Evolutionary conservation across 129 eudicot genomes (phyloP), one percentile per base, ranked within the genome.

Genomic region (Cynara cardunculus): DNA sequence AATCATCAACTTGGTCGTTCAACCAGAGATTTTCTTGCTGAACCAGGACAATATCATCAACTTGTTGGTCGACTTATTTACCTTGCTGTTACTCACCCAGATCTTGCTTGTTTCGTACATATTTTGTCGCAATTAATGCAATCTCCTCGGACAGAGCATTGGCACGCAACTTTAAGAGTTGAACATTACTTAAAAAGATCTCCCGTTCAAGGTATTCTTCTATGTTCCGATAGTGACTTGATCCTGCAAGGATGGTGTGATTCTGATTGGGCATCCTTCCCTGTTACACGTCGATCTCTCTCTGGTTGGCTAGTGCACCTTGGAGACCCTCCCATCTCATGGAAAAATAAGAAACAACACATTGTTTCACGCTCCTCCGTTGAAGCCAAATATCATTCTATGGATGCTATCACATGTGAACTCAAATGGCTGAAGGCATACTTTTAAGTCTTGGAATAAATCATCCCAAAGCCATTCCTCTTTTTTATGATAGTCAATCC

Each of bases 41-140:
- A 65, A 16, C 75, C 76, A 0, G 72, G 37, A 9, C 18, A 3
- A 1, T 75, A 75, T 24, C 69, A 77, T 2, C 74, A 75, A 0
- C 31, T 81, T 0, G 53, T 81, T 10, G 85, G 85, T 2, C 75
- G 80, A 0, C 85, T 74, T 13, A 12, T 77, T 30, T 30, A 30
- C 34, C 34, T 30, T 3, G 34, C 5, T 30, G 5, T 1, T 64
- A 77, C 10, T 77, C 0, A 7, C 61, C 16, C 22, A 1, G 65
- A 75, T 25, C 62, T 74, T 2, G 26, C 27, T 3, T 72, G 35
- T 14, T 34, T 25, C 5, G 76, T 72, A 3, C 76, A 72, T 5
- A 35, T 72, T 3, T 24, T 72, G 9, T 35, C 62, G 0, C 76
- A 72, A 5, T 72, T 35, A 5, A 72, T 72, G 76, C 53, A 37